Evolutionary conservation across 1,284 basidiomycete species (phyloP), one percentile per base, ranked within the genome.

Genomic region (Cryptococcus wingfieldii): DNA sequence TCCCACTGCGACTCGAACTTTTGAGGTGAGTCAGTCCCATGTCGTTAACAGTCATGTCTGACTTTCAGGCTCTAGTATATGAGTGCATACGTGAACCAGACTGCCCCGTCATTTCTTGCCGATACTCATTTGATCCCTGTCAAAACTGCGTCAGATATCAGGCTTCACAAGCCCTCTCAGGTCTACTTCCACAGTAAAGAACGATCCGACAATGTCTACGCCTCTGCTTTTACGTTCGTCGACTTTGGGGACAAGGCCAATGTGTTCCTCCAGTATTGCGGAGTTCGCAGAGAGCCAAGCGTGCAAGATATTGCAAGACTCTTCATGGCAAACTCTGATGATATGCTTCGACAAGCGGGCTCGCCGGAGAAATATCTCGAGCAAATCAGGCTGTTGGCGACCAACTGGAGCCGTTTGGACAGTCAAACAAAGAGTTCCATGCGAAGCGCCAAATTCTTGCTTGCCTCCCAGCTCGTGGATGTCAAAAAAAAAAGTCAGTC

Each of bases 211-310:
- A 57, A 64, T n/a, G 55, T 76, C 37, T 77, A 71, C 58, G 63
- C 64, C 25, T 64, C 67, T 1, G 67, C 72, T 10, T 96, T 97
- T 69, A 83, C 85, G 12, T 95, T 93, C 65, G 84, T 98, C 47
- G 87, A 97, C 74, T 97, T 95, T 73, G 95, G 94, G 0, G 71
- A 82, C 0, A 80, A 81, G 5, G 94, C 89, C 2, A 94, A 92
- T 63, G 80, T 83, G 3, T 96, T 98, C 77, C 79, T 99, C 48
- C 84, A 83, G 56, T 86, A 88, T 10, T 91, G 90, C 65, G 95
- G 95, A 19, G 90, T 94, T 18, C 87, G 86, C 68, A 85, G 84
- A 51, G 89, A 95, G 68, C 96, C 95, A 1, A 92, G 86, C 37
- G 85, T 91, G 1, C 85, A 89, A 62, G 75, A 77, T 48, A 71